Percentiles rank a stretch among this genome's conserved stretches.
Conservation (phyloP, 73 alveolate genomes). For the Diophrys appendiculata region DNA sequence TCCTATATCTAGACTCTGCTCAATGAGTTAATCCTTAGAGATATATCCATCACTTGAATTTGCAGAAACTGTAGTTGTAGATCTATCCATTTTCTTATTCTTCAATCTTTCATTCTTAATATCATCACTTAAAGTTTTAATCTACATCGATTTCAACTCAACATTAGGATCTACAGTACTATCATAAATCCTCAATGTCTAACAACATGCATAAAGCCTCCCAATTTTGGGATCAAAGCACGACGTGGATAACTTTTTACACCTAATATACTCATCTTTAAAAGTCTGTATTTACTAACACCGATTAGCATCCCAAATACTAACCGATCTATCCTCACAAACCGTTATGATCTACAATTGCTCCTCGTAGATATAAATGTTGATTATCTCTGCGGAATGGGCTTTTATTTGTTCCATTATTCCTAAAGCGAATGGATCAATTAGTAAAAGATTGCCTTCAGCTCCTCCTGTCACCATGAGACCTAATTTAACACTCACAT, state of each 20-base stretch:
- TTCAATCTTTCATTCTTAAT: constrained; percentile 37
- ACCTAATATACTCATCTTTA: constrained; percentile 45
- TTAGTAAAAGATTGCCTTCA: constrained; percentile 54
- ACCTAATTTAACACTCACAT: constrained; percentile 38
- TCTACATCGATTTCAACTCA: constrained; percentile 50
- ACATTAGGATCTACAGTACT: constrained; percentile 50
- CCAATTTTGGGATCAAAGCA: constrained; percentile 25
- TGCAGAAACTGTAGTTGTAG: neutral
- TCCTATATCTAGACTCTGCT: neutral
- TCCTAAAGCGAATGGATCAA: constrained; percentile 65
- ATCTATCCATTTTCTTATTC: neutral
- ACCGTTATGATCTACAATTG: constrained; percentile 52
- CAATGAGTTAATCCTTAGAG: neutral
- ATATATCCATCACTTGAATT: neutral
- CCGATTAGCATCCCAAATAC: constrained; percentile 63
- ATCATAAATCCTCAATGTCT: constrained; percentile 10
- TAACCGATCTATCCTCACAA: constrained; percentile 40
- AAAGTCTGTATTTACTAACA: constrained; percentile 45
- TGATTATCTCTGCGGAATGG: constrained; percentile 45
- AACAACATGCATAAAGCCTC: neutral
- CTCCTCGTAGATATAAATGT: constrained; percentile 42
- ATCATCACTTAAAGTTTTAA: constrained; percentile 39
- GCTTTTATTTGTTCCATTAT: constrained; percentile 27
- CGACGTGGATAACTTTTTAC: constrained; percentile 41
- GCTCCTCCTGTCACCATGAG: constrained; percentile 62